Base-by-base conservation (phyloP, 164 flowering plant species). In the Dillenia suffruticosa region DNA sequence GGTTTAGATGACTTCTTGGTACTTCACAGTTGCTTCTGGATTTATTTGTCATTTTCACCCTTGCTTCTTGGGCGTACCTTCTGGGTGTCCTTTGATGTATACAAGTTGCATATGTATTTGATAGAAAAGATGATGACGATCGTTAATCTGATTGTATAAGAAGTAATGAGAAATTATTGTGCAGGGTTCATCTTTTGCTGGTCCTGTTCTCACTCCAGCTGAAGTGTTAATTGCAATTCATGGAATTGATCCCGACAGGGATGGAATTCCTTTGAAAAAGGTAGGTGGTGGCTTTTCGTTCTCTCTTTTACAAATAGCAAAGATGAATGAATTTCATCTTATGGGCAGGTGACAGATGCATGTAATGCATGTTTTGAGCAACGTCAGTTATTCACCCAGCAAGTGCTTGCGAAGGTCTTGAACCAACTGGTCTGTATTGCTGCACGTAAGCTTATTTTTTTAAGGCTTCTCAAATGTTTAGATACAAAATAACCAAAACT, bases 281-380 rank as follows among this genome's bases (percentile, higher is more conserved):
- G 99, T 56, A 74, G 24, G 32, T 61, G 44, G 12, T 47, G 3
- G 3, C 14, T 1, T 58, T 13, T 44, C 55, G 48, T 15, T 10
- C 32, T 51, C 9, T 47, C 14, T 57, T 12, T 52, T 46, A 26
- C 48, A 53, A 40, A 60, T 46, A 43, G 14, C n/a, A 55, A 11
- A 46, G 51, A 59, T 62, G 26, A 66, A 9, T 44, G 16, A 45
- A 47, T 60, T 11, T 51, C 48, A 14, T 70, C 46, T 51, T 56
- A 5, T 68, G 3, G 49, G 58, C 88, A 95, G 99, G 87, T 95
- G 67, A 95, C 87, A n/a, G 99, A 95, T 74, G 99, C 97, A 63
- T 95, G 99, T 78, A 88, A 89, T 79, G 83, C 91, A 70, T 95
- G 99, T 72, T 92, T 92, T 80, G 94, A 87, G 81, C 92, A 86